Evolutionary conservation across 164 flowering plant genomes (phyloP).

Genomic region (Taxillus chinensis): DNA sequence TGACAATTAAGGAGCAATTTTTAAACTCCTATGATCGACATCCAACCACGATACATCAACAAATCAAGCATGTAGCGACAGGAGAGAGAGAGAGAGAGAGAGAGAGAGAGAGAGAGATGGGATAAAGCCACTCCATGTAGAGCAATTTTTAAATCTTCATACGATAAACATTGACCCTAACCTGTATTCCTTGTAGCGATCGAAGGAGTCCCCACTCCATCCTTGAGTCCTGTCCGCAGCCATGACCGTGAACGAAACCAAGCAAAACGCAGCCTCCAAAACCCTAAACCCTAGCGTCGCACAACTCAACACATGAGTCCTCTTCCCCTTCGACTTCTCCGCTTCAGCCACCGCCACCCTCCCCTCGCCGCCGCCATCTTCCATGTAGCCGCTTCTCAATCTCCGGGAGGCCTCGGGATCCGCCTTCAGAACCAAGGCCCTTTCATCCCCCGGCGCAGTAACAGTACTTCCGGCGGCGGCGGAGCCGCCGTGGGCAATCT

Average conservation of each 20-base stretch:
- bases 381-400: constrained; percentile 8
- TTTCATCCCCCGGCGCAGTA: constrained; percentile 18
- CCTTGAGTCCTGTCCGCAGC: constrained; percentile 85
- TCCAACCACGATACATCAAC: too few relatives aligned
- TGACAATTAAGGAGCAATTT: too few relatives aligned
- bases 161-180: not conserved
- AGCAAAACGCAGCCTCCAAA: constrained; percentile 46
- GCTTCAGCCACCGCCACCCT: constrained; percentile 24
- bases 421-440: constrained; percentile 12
- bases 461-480: constrained; percentile 6
- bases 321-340: constrained; percentile 32
- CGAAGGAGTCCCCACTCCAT: constrained; percentile 93
- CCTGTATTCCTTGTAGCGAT: constrained; percentile 94
- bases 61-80: too few relatives aligned
- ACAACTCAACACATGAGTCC: constrained; percentile 26
- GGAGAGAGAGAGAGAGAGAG: too few relatives aligned
- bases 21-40: too few relatives aligned
- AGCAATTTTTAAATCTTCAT: too few relatives aligned
- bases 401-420: constrained; percentile 9
- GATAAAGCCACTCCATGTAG: too few relatives aligned
- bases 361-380: constrained; percentile 15
- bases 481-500: not conserved
- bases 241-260: constrained; percentile 88
- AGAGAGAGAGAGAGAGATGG: too few relatives aligned
- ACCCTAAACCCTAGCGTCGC: constrained; percentile 64